Evolutionary conservation across 75 land plant species (phyloP), one percentile per base, ranked within the genome.

Genomic region (Sequoia sempervirens): DNA sequence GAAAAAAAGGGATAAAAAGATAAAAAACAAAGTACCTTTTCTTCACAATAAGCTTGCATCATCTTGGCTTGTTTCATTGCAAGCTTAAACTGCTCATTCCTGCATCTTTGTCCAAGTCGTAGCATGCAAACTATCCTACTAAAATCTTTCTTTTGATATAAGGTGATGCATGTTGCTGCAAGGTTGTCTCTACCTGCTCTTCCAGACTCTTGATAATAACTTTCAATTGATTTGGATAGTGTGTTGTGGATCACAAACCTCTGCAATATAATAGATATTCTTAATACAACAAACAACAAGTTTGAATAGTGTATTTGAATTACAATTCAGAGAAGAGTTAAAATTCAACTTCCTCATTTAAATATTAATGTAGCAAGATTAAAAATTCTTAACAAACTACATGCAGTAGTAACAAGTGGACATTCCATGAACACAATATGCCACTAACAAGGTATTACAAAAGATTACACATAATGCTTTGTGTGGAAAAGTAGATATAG

Each of bases 141-240:
- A 79, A 95, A 95, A 87, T 95, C 97, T 87, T 95, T 93, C 89
- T 95, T 95, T 83, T 89, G 92, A 82, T 95, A 95, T 23, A 95
- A 86, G 58, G 79, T 85, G 66, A 95, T 88, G 86, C 99, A 96
- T 15, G 86, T 83, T 81, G 99, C 82, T 83, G 94, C 90, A 41
- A 85, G 83, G 80, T 86, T 88, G 82, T 96, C 99, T 78, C 96
- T 88, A 68, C 99, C 99, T 20, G 97, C 95, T 82, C 99, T 92
- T 74, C 99, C 99, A 54, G 99, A 93, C 85, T 96, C 99, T 83
- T 96, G 97, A 86, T 96, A 96, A 75, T 96, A 96, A 85, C 94
- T 94, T 83, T 96, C 99, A 66, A 95, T 92, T 45, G 97, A 91
- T 85, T 95, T 95, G 46, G 97, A 95, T 90, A 95, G 75, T 8